Evolutionary conservation across 805 yeast genomes (phyloP).

Genomic region (Pichia heedii): DNA sequence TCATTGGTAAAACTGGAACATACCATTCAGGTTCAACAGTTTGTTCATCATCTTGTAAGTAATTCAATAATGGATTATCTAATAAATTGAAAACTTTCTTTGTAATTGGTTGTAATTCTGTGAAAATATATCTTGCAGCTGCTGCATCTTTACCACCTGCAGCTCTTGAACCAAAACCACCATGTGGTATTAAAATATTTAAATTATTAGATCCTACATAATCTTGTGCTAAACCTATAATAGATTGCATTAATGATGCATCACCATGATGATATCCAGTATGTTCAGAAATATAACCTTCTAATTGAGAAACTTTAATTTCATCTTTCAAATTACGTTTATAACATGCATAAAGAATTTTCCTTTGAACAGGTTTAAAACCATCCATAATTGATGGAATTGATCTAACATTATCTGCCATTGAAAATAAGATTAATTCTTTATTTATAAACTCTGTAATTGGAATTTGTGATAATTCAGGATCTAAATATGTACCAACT

Average conservation of each 20-base stretch:
- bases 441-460: slow-evolving; percentile 91
- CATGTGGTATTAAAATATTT: slow-evolving; percentile 78
- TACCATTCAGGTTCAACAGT: slow-evolving; percentile 96
- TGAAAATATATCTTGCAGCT: slow-evolving; percentile 94
- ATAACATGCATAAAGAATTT: slow-evolving; percentile 81
- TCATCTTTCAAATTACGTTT: slow-evolving; percentile 69
- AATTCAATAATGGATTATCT: slow-evolving; percentile 70
- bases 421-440: slow-evolving; percentile 86
- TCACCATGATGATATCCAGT: slow-evolving; percentile 97
- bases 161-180: slow-evolving; percentile 94
- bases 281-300: slow-evolving; percentile 80
- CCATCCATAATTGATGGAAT: slow-evolving; percentile 94
- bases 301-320: slow-evolving; percentile 83
- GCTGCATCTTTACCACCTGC: slow-evolving; percentile 97
- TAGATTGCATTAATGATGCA: slow-evolving; percentile 76
- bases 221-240: slow-evolving; percentile 90
- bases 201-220: slow-evolving; percentile 89
- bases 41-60: slow-evolving; percentile 86
- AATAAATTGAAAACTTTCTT: slow-evolving; percentile 65
- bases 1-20: slow-evolving; percentile 86
- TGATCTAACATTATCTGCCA: slow-evolving; percentile 95
- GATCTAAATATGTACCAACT: slow-evolving; percentile 90
- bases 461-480: slow-evolving; percentile 66
- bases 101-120: slow-evolving; percentile 72
- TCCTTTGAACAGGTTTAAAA: slow-evolving; percentile 94